Evolutionary conservation across 129 eudicot genomes (phyloP).

Genomic region (Mikania micrantha): DNA sequence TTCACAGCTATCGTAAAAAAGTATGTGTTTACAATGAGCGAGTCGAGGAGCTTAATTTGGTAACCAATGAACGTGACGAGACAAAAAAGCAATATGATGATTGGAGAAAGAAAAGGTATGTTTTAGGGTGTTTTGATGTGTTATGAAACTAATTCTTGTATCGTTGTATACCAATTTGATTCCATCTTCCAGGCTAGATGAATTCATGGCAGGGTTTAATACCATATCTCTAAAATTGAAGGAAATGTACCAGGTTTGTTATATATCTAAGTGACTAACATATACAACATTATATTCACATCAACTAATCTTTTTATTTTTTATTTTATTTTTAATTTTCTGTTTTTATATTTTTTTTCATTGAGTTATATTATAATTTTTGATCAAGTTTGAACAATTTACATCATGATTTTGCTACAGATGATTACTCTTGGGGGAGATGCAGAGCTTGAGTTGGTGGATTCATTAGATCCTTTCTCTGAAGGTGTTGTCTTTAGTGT

Average conservation of each 20-base stretch:
- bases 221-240: constrained; percentile 85
- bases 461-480: constrained; percentile 95
- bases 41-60: constrained; percentile 72
- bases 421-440: constrained; percentile 99
- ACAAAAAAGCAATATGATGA: constrained; percentile 85
- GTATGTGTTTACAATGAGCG: constrained; percentile 72
- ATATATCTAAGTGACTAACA: not conserved
- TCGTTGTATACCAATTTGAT: not conserved
- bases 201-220: constrained; percentile 97
- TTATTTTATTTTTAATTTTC: not conserved
- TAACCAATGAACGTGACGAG: constrained; percentile 81
- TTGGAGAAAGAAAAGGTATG: constrained; percentile 88
- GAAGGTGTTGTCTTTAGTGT: constrained; percentile 99
- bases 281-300: not conserved
- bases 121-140: constrained; percentile 6
- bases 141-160: not conserved
- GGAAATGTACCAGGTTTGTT: constrained; percentile 94
- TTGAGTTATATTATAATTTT: not conserved
- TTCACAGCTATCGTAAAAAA: constrained; percentile 67
- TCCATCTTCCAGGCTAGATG: constrained; percentile 66
- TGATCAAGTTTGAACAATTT: not conserved
- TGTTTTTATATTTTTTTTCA: not conserved
- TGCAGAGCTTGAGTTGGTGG: constrained; percentile 97
- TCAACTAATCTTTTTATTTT: not conserved
- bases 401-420: constrained; percentile 37